Evolutionary conservation across 192 early-diverging fungal genomes (phyloP), one percentile per base, ranked within the genome.

Genomic region (Cetraspora pellucida): DNA sequence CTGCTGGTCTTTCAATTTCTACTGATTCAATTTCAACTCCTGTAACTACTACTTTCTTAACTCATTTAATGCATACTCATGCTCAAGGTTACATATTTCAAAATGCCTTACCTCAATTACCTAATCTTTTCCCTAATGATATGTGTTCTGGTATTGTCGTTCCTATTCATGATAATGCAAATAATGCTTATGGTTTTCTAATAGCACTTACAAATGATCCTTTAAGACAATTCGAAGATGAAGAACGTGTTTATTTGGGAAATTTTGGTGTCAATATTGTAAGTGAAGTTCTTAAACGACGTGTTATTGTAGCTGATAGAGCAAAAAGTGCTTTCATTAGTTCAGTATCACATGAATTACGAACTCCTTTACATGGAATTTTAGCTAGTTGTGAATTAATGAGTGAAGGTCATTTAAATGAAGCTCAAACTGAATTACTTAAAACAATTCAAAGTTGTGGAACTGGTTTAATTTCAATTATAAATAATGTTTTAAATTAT

Each of bases 321-420:
- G 83, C 87, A 30, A 88, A 88, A 74, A 77, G 83, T 1, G 79
- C 78, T 2, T 86, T 88, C 67, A 81, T 30, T 25, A 50, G 72
- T 60, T 83, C 82, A 13, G 85, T 87, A 14, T 80, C 78, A 13
- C 86, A 87, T 52, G 86, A 87, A 64, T 85, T 87, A 58, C 61
- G 84, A 70, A 88, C 87, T 27, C 87, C 87, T 10, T 72, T 88
- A 37, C 87, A 88, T 63, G 84, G 84, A 43, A 80, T 88, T 11
- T 72, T 88, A 50, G 87, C 81, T n/a, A 82, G 79, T 44, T 74
- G 82, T 17, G 85, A 88, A 45, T 71, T 88, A 19, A 64, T 88
- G 27, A 47, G 78, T 8, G 64, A 77, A 27, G 77, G 72, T 30
- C 31, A 69, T 6, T 49, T 80, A 37, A 81, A 74, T 31, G 43